Conservation (phyloP, 2,329 filamentous ascomycete genomes). For the Penicillium sp. region DNA sequence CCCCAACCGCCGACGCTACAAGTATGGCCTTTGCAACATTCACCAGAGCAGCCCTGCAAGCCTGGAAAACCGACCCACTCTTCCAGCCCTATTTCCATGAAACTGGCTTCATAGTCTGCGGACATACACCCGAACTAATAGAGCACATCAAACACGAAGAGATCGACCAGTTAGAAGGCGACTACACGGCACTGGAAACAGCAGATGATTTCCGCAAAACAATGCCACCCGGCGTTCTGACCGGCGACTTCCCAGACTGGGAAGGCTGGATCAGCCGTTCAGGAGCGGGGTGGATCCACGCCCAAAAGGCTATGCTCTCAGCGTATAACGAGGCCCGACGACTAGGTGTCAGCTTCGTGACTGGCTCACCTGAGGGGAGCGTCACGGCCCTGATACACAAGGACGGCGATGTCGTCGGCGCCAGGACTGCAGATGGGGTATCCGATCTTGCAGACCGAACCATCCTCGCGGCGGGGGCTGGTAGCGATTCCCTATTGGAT, state of each 20-base stretch:
- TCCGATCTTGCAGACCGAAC: conserved; percentile 44
- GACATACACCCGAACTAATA: conserved; percentile 40
- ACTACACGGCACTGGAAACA: conserved; percentile 38
- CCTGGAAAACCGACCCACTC: conserved; percentile 45
- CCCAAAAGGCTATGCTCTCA: conserved; percentile 48
- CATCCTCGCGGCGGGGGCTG: conserved; percentile 51
- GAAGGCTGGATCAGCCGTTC: conserved; percentile 44
- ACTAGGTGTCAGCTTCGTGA: conserved; percentile 49
- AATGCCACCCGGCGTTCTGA: conserved; percentile 52
- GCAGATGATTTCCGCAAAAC: conserved; percentile 48
- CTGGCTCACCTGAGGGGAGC: conserved; percentile 39
- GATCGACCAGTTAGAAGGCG: conserved; percentile 30
- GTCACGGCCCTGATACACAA: conserved; percentile 41
- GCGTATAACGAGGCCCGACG: conserved; percentile 45
- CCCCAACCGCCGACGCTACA: conserved; percentile 13
- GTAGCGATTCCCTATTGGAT: conserved; percentile 47
- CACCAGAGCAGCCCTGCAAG: conserved; percentile 33
- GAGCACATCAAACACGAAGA: conserved; percentile 39
- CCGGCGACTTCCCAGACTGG: conserved; percentile 51
- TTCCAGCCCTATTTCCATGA: conserved; percentile 48
- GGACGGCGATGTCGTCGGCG: conserved; percentile 42
- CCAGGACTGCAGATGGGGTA: conserved; percentile 43
- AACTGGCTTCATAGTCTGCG: conserved; percentile 43
- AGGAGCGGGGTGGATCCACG: conserved; percentile 54
- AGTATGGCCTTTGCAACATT: conserved; percentile 25